These are phyloP conservation scores for Monilinia aucupariae DNA, from an alignment of 2,329 filamentous ascomycete genomes.

Conservation along the genomic window DNA sequence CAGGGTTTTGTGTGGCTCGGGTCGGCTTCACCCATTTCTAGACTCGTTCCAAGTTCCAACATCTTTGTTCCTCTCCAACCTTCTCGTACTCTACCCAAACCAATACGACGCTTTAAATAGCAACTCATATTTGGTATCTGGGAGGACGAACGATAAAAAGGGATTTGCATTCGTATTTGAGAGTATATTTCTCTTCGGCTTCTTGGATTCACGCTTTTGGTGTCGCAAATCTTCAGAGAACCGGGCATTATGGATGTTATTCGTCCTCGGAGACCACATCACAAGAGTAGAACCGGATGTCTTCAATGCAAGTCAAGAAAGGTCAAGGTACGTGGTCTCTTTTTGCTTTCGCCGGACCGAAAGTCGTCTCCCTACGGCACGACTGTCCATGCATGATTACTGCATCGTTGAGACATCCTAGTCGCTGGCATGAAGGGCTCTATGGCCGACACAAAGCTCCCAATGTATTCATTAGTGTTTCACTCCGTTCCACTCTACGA, in stretches of 20 bases:
- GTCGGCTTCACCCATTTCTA: not conserved
- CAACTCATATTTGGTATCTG: not conserved
- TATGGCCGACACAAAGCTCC: not conserved
- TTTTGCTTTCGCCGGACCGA: not conserved
- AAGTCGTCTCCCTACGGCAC: not conserved
- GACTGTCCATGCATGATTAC: not conserved
- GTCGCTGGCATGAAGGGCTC: not conserved
- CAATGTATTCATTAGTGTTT: not conserved
- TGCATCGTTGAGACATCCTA: slow-evolving; percentile 1
- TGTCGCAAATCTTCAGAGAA: too few relatives aligned
- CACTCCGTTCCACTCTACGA: not conserved
- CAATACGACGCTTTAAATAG: slow-evolving; percentile 7
- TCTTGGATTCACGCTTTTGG: not conserved
- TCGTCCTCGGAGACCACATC: slow-evolving; percentile 28
- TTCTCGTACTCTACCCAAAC: not conserved
- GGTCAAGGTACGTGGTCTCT: slow-evolving; percentile 34
- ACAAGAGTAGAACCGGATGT: slow-evolving; percentile 36
- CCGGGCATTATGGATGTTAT: slow-evolving; percentile 10
- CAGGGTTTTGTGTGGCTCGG: slow-evolving; percentile 3
- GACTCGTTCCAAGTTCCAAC: not conserved
- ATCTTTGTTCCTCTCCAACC: not conserved
- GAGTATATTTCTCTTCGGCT: not conserved
- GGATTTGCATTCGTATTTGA: not conserved
- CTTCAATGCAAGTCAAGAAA: slow-evolving; percentile 36
- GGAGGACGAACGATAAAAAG: not conserved